These are phyloP conservation scores for Fusarium tanahbumbuense DNA, from an alignment of 2,329 filamentous ascomycete genomes.

Conservation along the genomic window DNA sequence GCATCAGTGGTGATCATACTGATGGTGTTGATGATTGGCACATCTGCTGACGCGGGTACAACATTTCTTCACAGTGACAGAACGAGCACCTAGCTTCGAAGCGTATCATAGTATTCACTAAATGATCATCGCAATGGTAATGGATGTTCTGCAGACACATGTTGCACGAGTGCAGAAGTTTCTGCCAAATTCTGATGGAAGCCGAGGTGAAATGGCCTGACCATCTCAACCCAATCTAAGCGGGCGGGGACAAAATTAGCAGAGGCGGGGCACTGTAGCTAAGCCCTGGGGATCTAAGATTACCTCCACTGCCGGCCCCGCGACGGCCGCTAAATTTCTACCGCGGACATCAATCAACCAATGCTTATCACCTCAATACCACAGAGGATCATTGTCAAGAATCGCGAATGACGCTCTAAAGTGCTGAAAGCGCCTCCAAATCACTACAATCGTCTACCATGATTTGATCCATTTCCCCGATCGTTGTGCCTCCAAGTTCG, in stretches of 20 bases:
- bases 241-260: neutral
- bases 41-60: neutral
- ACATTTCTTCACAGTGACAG: neutral
- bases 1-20: neutral
- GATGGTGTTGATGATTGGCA: neutral
- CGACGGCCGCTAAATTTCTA: neutral
- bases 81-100: neutral
- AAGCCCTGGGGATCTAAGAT: neutral
- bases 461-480: neutral
- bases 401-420: neutral
- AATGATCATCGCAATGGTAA: neutral
- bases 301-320: neutral
- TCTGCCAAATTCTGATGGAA: neutral
- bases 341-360: neutral
- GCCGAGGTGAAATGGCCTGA: neutral
- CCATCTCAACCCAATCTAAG: neutral
- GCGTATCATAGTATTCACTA: neutral
- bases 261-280: neutral
- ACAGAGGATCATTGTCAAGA: neutral
- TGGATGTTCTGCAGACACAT: neutral
- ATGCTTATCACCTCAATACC: neutral
- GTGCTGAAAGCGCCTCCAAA: neutral
- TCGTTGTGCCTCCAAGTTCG: too few species aligned
- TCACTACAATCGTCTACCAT: neutral
- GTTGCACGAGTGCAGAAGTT: neutral